Conservation (phyloP, 495 filamentous ascomycete genomes). For the Penicillium angulare region DNA sequence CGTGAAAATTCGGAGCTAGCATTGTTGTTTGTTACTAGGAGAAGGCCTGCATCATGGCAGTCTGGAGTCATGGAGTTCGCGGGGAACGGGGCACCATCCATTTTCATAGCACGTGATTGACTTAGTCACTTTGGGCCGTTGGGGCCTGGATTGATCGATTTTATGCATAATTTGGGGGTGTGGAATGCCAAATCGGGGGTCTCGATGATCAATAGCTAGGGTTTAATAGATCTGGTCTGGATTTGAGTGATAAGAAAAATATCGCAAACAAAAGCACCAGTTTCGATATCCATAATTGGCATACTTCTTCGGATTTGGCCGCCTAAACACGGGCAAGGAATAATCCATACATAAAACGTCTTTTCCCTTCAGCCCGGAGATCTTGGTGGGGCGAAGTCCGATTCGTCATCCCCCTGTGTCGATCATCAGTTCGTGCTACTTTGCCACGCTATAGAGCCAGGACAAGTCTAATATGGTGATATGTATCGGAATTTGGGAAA, state of each 20-base stretch:
- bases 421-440: constrained; percentile 1
- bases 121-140: constrained; percentile 1
- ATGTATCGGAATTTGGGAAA: too few relatives aligned
- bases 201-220: too few relatives aligned
- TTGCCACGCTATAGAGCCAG: neutral
- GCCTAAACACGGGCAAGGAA: too few relatives aligned
- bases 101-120: constrained; percentile 5
- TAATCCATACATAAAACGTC: neutral
- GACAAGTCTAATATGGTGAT: too few relatives aligned
- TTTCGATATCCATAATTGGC: too few relatives aligned
- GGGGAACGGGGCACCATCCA: constrained; percentile 14
- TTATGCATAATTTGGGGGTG: neutral
- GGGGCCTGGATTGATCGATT: constrained; percentile 1
- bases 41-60: constrained; percentile 1
- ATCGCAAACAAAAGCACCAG: too few relatives aligned
- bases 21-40: constrained; percentile 5
- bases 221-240: too few relatives aligned
- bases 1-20: constrained; percentile 20
- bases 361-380: neutral
- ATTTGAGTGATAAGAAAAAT: too few relatives aligned
- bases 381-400: neutral
- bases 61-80: constrained; percentile 1
- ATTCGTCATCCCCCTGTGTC: neutral
- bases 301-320: too few relatives aligned
- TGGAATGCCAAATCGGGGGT: too few relatives aligned